Conservation (phyloP, 2,329 filamentous ascomycete genomes). For the Metarhizium anisopliae region DNA sequence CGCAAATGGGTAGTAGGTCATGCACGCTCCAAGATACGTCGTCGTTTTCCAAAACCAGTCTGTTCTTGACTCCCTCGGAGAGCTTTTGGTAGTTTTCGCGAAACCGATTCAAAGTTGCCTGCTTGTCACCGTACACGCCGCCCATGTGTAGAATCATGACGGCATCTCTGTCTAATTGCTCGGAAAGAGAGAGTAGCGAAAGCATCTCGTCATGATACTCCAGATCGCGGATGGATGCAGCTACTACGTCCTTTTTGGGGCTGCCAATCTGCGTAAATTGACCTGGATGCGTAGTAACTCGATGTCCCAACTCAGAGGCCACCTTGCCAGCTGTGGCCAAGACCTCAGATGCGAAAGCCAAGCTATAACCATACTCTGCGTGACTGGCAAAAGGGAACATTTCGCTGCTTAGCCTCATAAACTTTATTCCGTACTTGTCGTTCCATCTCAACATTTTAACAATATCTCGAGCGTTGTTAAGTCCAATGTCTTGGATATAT, state of each 20-base stretch:
- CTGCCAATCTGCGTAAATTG: slow-evolving; percentile 90
- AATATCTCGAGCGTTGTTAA: slow-evolving; percentile 77
- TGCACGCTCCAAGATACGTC: slow-evolving; percentile 91
- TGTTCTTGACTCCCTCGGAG: slow-evolving; percentile 62
- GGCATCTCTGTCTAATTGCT: slow-evolving; percentile 73
- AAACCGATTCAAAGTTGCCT: slow-evolving; percentile 69
- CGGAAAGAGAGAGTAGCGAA: slow-evolving; percentile 63
- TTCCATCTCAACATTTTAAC: slow-evolving; percentile 87
- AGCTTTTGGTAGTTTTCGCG: slow-evolving; percentile 61
- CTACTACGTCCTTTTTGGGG: slow-evolving; percentile 67
- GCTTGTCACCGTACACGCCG: slow-evolving; percentile 81
- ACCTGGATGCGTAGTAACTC: slow-evolving; percentile 83
- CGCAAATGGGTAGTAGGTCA: slow-evolving; percentile 79
- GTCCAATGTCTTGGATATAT: slow-evolving; percentile 68
- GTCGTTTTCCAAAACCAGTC: slow-evolving; percentile 88
- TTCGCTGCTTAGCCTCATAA: slow-evolving; percentile 85
- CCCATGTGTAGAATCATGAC: slow-evolving; percentile 95
- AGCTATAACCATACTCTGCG: slow-evolving; percentile 72
- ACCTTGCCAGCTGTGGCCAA: slow-evolving; percentile 70
- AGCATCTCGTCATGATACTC: slow-evolving; percentile 86
- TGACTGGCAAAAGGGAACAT: slow-evolving; percentile 98
- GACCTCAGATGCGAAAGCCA: slow-evolving; percentile 73
- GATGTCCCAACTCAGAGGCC: slow-evolving; percentile 69
- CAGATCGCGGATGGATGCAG: slow-evolving; percentile 69
- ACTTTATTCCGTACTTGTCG: slow-evolving; percentile 81